Evolutionary conservation across 1,284 basidiomycete genomes (phyloP).

Genomic region (Trichosporon coremiiforme): DNA sequence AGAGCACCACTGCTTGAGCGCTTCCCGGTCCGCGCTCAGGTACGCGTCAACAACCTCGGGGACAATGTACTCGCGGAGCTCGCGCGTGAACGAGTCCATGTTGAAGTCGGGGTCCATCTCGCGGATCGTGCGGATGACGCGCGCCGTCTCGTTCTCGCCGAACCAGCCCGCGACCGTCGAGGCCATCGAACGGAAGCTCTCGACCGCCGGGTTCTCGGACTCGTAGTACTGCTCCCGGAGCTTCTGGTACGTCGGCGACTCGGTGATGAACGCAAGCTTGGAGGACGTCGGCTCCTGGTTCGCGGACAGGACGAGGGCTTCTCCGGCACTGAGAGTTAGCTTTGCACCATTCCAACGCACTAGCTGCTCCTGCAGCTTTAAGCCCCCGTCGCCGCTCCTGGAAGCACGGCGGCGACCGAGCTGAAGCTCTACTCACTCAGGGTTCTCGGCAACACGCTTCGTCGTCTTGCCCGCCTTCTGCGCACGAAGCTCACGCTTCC

Average conservation of each 20-base stretch:
- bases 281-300: slow-evolving; percentile 56
- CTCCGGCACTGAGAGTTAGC: slow-evolving; percentile 69
- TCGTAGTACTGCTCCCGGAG: slow-evolving; percentile 77
- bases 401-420: too few species aligned
- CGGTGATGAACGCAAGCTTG: slow-evolving; percentile 61
- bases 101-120: slow-evolving; percentile 83
- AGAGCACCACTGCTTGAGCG: slow-evolving; percentile 87
- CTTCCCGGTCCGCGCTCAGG: slow-evolving; percentile 80
- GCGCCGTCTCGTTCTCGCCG: slow-evolving; percentile 96
- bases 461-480: slow-evolving; percentile 75
- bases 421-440: slow-evolving; percentile 65
- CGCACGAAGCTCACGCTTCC: slow-evolving; percentile 71
- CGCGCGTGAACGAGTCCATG: slow-evolving; percentile 82
- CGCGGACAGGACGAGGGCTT: slow-evolving; percentile 76
- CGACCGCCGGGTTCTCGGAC: slow-evolving; percentile 87
- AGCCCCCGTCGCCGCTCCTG: too few species aligned
- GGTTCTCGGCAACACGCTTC: slow-evolving; percentile 67
- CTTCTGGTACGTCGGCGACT: slow-evolving; percentile 61
- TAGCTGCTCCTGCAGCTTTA: too few species aligned
- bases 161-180: slow-evolving; percentile 82
- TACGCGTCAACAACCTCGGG: slow-evolving; percentile 98
- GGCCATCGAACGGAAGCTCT: slow-evolving; percentile 78
- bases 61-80: slow-evolving; percentile 93
- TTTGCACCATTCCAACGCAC: too few species aligned
- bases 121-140: slow-evolving; percentile 85